phyloP scores from a whole-genome alignment of 805 yeast genomes.

The Schwanniomyces yamadae region DNA sequence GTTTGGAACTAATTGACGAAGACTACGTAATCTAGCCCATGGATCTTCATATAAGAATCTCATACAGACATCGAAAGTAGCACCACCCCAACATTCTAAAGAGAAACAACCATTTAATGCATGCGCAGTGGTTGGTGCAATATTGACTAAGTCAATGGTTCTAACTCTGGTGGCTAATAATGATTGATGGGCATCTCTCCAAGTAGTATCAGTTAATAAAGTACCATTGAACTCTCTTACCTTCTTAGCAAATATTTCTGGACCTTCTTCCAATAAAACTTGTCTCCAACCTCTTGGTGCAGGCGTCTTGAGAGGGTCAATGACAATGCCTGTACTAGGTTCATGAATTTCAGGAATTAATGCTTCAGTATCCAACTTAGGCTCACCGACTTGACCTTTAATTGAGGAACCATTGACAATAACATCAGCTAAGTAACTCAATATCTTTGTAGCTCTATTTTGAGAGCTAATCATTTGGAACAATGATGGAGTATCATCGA shows the following conservation, averaged over 20 bases:
- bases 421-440: constrained; percentile 88
- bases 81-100: constrained; percentile 99
- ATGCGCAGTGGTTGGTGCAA: constrained; percentile 92
- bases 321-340: constrained; percentile 52
- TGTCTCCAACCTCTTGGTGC: constrained; percentile 87
- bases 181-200: constrained; percentile 99
- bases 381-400: constrained; percentile 92
- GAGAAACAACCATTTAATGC: constrained; percentile 91
- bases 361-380: constrained; percentile 77
- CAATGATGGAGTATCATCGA: constrained; percentile 95
- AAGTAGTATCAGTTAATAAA: constrained; percentile 94
- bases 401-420: constrained; percentile 95
- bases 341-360: constrained; percentile 72
- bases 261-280: constrained; percentile 78
- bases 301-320: constrained; percentile 55
- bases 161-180: constrained; percentile 95
- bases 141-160: constrained; percentile 84
- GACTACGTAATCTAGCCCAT: constrained; percentile 89
- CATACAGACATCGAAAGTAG: constrained; percentile 98
- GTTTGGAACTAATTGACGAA: constrained; percentile 91
- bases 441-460: constrained; percentile 93
- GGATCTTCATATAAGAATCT: constrained; percentile 98
- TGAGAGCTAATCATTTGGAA: constrained; percentile 93
- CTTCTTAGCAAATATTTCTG: constrained; percentile 84
- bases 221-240: constrained; percentile 85